Base-by-base conservation (phyloP, 1,139 yeast genomes). In the Suzukiozyma palmioleophila region DNA sequence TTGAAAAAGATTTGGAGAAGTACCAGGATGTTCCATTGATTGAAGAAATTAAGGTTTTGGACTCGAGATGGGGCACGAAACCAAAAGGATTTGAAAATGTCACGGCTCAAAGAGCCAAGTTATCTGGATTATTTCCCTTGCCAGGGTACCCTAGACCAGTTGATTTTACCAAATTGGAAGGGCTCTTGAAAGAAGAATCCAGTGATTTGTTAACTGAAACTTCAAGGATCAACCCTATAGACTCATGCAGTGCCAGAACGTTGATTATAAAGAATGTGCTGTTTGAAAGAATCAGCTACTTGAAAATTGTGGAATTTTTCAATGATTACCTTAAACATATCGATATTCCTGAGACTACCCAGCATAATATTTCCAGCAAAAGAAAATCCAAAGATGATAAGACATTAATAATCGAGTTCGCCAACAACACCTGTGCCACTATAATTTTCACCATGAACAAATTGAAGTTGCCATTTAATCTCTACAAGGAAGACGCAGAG, bases 11-110 rank as follows among this genome's bases (percentile, higher is more conserved):
- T 27, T 53, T 70, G 33, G 40, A 42, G 12, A 41, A 46, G 7
- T 45, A 66, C 3, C 49, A 48, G 21, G 52, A 56, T 9, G 52
- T 53, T 1, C 51, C 53, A 6, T 43, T 58, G 2, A 49, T 69
- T 13, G 63, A 59, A 7, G 59, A 60, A 22, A 50, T 68, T 16
- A 66, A 79, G 31, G 60, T 64, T 7, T 54, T 69, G 8, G 76
- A 73, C 30, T 70, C 85, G 0, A 63, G 73, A 39, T 89, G 96
- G 96, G 95, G 89, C 37, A 66, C 76, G 12, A 73, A 74, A 26
- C 90, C 96, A 0, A 64, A 70, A 35, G 95, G 90, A 0, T 86
- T 84, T 57, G 95, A 87, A 52, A 73, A 75, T 10, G 81, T 86
- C 3, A 75, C 87, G 1, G 85, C 94, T 0, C 88, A 81, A 48